Evolutionary conservation across 129 eudicot genomes (phyloP), one percentile per base, ranked within the genome.

Genomic region (Artemisia tridentata): DNA sequence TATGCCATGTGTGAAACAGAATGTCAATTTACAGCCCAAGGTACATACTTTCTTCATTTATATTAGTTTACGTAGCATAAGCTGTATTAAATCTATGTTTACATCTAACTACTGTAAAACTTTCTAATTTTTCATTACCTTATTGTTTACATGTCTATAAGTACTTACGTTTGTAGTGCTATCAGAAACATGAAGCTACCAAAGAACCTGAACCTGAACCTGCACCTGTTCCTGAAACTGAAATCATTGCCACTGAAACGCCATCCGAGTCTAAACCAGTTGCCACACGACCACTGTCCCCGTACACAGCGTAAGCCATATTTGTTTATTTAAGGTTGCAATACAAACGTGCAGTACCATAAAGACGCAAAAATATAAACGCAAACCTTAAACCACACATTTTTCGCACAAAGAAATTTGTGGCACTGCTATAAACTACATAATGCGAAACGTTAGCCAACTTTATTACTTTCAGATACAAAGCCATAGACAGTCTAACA

Each of bases 1-100:
- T n/a, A n/a, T n/a, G n/a, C n/a, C n/a, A n/a, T n/a, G n/a, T n/a
- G n/a, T n/a, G n/a, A n/a, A n/a, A n/a, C n/a, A n/a, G n/a, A n/a
- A n/a, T n/a, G n/a, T n/a, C n/a, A n/a, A n/a, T 17, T n/a, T 11
- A 63, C 73, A 70, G 34, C 77, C 83, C 62, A 80, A 86, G 96
- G 98, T 92, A 78, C 68, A 56, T 43, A 17, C 68, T 17, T 11
- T 13, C 23, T 67, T 48, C 52, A 47, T 20, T 75, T 55, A 55
- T 55, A 56, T 41, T 58, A 19, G 25, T 65, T 18, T 51, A n/a
- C 31, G 18, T 46, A 19, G 34, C 10, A 46, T 53, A 45, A 55
- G 50, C 23, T 46, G 11, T 2, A 31, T 45, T 12, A 4, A 47
- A 5, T 14, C 52, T 9, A 15, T 72, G 56, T n/a, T 59, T 47